Base-by-base conservation (phyloP, 495 filamentous ascomycete genomes). In the Collariella sp. region DNA sequence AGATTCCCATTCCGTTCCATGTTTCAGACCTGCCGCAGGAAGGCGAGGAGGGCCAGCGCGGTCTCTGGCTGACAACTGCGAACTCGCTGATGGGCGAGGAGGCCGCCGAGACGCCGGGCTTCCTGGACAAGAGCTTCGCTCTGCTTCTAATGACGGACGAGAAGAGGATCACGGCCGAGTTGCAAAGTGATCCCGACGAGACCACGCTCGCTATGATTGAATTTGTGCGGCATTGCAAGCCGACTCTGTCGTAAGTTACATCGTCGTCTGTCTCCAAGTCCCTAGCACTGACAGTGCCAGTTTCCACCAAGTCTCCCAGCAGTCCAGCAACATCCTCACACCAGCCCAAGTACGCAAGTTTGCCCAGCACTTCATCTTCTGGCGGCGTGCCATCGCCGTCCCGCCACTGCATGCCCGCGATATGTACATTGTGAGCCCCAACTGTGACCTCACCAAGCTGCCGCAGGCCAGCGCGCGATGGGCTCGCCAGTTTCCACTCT, bases 381-480 rank as follows among this genome's bases (percentile, higher is more conserved):
- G 90, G 89, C 81, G 93, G 29, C 84, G 89, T 46, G 93, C 91
- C 34, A 86, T 91, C 35, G 85, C 91, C 26, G 95, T 98, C 53
- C 88, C 89, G 11, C 93, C 93, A 2, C 78, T 97, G 13, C 89
- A 96, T 59, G 85, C 84, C 33, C 76, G 91, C 31, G 89, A 97
- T 65, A 88, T 83, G n/a, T 98, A 96, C 68, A 86, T 96, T 23
- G 82, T 95, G 29, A 93, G 87, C 20, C 93, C 91, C 0, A 95
- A 95, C 66, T 90, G 88, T 46, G 87, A 95, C 60, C 76, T 89
- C 64, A 76, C 77, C 56, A 83, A 85, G 46, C 75, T 96, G 0
- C 79, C 82, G 33, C 69, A 77, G n/a, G 86, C 88, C 3, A 82
- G 81, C 18, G 70, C 78, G n/a, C 77, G 80, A 2, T 98, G 88